These are phyloP conservation scores for Marchantia polymorpha DNA, from an alignment of 225 moss, liverwort and hornwort genomes.

Conservation along the genomic window DNA sequence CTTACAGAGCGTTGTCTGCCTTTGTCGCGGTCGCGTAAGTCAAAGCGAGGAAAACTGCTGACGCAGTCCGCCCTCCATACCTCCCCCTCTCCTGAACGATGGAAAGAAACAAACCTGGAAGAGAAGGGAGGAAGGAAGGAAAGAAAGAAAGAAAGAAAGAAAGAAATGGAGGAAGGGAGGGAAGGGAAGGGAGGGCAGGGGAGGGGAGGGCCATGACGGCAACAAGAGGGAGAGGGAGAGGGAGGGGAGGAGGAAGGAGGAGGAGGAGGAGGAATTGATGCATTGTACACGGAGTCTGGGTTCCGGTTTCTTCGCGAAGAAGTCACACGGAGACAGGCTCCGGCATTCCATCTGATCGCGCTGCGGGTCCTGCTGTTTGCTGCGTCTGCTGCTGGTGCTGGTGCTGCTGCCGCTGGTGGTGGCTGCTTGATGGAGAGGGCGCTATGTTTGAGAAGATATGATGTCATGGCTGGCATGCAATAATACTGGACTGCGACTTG, in stretches of 20 bases:
- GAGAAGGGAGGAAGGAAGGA: background rate
- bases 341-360: background rate
- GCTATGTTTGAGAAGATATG: background rate
- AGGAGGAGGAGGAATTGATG: background rate
- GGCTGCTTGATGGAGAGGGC: background rate
- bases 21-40: background rate
- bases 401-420: background rate
- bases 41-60: background rate
- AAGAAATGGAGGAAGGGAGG: background rate
- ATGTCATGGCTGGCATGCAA: background rate
- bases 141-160: background rate
- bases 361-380: background rate
- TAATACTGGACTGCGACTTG: background rate
- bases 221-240: background rate
- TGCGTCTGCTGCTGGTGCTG: no score
- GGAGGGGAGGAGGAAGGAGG: background rate
- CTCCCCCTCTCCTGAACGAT: background rate
- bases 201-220: background rate
- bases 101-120: background rate
- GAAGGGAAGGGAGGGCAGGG: background rate
- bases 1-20: background rate
- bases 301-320: conserved; percentile 2
- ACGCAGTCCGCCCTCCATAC: background rate
- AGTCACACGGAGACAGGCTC: background rate
- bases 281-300: background rate